These are phyloP conservation scores for Salvia splendens DNA, from an alignment of 257 asterid genomes.

Conservation along the genomic window DNA sequence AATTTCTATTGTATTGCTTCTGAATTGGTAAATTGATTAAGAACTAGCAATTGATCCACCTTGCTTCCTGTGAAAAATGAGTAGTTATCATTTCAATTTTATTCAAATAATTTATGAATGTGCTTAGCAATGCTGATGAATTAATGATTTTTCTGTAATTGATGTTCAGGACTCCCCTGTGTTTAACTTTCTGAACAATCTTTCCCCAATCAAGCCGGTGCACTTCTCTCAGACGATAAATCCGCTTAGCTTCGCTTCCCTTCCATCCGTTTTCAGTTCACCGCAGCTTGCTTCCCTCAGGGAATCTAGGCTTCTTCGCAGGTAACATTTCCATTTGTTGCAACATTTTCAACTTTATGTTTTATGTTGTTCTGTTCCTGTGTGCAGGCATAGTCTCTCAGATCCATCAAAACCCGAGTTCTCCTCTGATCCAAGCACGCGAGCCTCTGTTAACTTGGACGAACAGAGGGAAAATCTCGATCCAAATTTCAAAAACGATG, in stretches of 20 bases:
- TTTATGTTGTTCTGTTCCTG: background rate
- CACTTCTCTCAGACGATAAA: conserved; percentile 61
- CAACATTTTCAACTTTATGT: too few species aligned
- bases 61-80: background rate
- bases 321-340: conserved; percentile 57
- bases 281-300: conserved; percentile 61
- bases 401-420: conserved; percentile 91
- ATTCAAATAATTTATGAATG: background rate
- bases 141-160: conserved; percentile 1
- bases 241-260: conserved; percentile 61
- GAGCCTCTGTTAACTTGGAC: conserved; percentile 27
- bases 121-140: background rate
- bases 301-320: conserved; percentile 61
- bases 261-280: conserved; percentile 81
- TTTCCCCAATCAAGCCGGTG: conserved; percentile 75
- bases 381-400: conserved; percentile 60
- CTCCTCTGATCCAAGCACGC: conserved; percentile 46
- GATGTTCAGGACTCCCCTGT: conserved; percentile 81
- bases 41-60: conserved; percentile 18
- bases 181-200: conserved; percentile 68
- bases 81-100: background rate
- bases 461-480: conserved; percentile 50
- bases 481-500: conserved; percentile 38
- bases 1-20: conserved; percentile 13
- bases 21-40: conserved; percentile 12